These are phyloP conservation scores for Myriosclerotinia curreyana DNA, from an alignment of 2,329 filamentous ascomycete genomes.

Conservation along the genomic window DNA sequence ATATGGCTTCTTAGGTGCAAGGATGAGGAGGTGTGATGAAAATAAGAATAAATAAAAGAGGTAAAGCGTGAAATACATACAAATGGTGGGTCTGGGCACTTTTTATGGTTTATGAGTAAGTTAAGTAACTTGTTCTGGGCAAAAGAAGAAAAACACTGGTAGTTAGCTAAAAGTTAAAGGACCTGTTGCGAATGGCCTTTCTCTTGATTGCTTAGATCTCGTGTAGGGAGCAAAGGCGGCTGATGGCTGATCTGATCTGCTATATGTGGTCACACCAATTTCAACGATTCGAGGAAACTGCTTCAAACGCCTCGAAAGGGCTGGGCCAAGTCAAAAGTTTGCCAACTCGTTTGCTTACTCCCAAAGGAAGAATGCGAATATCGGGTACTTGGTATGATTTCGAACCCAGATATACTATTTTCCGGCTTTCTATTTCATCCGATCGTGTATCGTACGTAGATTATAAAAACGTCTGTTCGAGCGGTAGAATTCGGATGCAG, in stretches of 20 bases:
- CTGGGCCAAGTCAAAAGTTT: slow-evolving; percentile 17
- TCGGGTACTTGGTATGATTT: background rate
- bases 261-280: slow-evolving; percentile 32
- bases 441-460: slow-evolving; percentile 12
- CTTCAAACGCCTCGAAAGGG: slow-evolving; percentile 23
- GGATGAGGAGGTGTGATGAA: slow-evolving; percentile 32
- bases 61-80: slow-evolving; percentile 26
- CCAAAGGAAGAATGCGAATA: background rate
- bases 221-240: slow-evolving; percentile 26
- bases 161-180: slow-evolving; percentile 24
- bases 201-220: slow-evolving; percentile 27
- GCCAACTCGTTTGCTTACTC: slow-evolving; percentile 4
- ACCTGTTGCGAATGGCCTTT: slow-evolving; percentile 16
- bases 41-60: slow-evolving; percentile 23
- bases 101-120: slow-evolving; percentile 17
- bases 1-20: slow-evolving; percentile 33
- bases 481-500: slow-evolving; percentile 15
- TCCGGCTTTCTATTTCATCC: slow-evolving; percentile 11
- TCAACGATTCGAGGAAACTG: slow-evolving; percentile 23
- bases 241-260: slow-evolving; percentile 31
- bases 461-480: slow-evolving; percentile 10
- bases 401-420: slow-evolving; percentile 8
- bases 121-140: slow-evolving; percentile 7
- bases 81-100: slow-evolving; percentile 21
- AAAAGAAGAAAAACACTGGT: slow-evolving; percentile 13